Base-by-base conservation (phyloP, 176 grass and related monocot genomes). In the Oryza punctata region DNA sequence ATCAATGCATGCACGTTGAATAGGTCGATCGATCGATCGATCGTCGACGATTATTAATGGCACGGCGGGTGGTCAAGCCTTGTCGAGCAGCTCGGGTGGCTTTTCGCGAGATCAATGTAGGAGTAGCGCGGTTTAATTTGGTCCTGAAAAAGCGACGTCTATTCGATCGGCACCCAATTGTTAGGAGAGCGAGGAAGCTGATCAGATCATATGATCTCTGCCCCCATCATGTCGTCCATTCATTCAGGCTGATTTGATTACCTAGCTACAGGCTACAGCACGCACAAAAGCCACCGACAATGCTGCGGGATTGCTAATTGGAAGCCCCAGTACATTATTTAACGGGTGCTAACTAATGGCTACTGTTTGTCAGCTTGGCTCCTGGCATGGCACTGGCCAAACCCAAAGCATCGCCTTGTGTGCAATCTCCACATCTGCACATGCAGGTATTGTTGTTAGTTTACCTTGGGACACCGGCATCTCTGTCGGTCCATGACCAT, bases 281-380 rank as follows among this genome's bases (percentile, higher is more conserved):
- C 65, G 33, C 8, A 33, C 54, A 25, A 26, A 14, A 37, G 37
- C 79, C 88, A 83, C 84, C 88, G 88, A 90, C 88, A 86, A 24
- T 10, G 12, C 67, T 64, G 57, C 57, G 2, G 57, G 10, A 61
- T 61, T 1, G 57, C n/a, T 61, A 24, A 61, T 60, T 24, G 57
- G 1, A 18, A 61, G 57, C 9, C n/a, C 57, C 19, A 24, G 57
- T 61, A 61, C 57, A 61, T 21, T 61, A 4, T 10, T 61, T 10
- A n/a, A 61, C 57, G 57, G 57, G 57, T 23, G 57, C 57, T 61
- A 52, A 65, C 21, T 25, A 45, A 28, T 65, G 64, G 73, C 60
- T 28, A 25, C 19, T 15, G 59, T 73, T 73, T n/a, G 32, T 54
- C 28, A 29, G 47, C 10, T 35, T 75, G 47, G 18, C 18, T 75